A percentile compares a stretch with the other conserved stretches of the same genome.
Conservation (phyloP, 78 protist genomes). For the Isochrysis galbana region DNA sequence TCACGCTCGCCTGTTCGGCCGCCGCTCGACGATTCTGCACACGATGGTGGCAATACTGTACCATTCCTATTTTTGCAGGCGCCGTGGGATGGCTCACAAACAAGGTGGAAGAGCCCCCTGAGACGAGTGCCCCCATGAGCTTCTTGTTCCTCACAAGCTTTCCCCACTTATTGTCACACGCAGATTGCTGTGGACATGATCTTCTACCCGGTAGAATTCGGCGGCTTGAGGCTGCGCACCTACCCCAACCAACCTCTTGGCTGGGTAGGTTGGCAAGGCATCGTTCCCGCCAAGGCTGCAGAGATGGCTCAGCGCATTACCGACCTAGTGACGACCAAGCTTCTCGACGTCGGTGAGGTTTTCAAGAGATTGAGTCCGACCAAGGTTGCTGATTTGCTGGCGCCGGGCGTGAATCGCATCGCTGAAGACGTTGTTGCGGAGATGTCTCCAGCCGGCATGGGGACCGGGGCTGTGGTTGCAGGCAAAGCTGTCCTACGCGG, state of each 20-base stretch:
- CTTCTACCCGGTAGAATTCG: conserved; percentile 29
- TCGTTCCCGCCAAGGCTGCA: conserved; percentile 35
- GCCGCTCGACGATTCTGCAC: background rate
- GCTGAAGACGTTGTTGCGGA: background rate
- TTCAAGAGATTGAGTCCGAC: background rate
- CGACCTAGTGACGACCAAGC: conserved; percentile 15
- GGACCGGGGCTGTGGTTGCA: background rate
- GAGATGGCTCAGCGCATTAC: conserved; percentile 26
- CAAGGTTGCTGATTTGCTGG: background rate
- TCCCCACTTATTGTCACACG: background rate
- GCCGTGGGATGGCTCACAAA: conserved; percentile 41
- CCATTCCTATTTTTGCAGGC: conserved; percentile 39
- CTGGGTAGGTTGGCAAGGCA: conserved; percentile 36
- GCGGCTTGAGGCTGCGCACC: background rate
- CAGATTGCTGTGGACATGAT: conserved; percentile 36
- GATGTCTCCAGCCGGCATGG: background rate
- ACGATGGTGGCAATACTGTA: conserved; percentile 7
- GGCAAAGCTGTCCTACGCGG: background rate
- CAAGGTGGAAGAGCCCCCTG: too few species aligned
- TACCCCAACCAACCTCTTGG: conserved; percentile 18
- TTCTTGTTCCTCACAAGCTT: background rate
- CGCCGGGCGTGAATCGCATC: conserved; percentile 5
- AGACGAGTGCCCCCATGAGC: background rate
- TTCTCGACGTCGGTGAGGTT: background rate
- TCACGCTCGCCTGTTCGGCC: background rate